A percentile compares a stretch with the other conserved stretches of the same genome.
Evolutionary conservation across 371 early-diverging fungal species (phyloP).

Genomic region (Mucor indicus): DNA sequence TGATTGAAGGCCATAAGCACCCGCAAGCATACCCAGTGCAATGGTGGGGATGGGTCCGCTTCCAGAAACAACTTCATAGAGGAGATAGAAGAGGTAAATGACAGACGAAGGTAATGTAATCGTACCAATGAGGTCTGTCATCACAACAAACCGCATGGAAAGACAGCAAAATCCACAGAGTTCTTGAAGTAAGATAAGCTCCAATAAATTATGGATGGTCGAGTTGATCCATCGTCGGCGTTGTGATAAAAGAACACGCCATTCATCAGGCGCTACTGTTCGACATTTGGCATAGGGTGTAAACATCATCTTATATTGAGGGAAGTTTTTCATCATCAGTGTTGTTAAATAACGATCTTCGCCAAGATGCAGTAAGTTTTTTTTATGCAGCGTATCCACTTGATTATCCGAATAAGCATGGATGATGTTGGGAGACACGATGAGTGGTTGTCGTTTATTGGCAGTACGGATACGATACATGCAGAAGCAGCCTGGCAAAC

Average conservation of each 20-base stretch:
- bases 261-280: conserved; percentile 96
- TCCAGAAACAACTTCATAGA: conserved; percentile 52
- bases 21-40: conserved; percentile 72
- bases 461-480: conserved; percentile 89
- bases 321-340: conserved; percentile 97
- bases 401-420: conserved; percentile 90
- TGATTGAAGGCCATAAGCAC: conserved; percentile 88
- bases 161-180: conserved; percentile 97
- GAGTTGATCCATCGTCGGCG: conserved; percentile 99
- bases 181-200: conserved; percentile 81
- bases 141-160: conserved; percentile 98
- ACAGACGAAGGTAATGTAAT: conserved; percentile 95
- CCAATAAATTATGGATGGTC: conserved; percentile 94
- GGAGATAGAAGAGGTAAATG: conserved; percentile 50
- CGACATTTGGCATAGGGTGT: conserved; percentile 92
- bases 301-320: conserved; percentile 94
- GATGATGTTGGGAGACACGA: conserved; percentile 73
- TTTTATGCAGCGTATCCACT: conserved; percentile 96
- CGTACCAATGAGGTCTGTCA: conserved; percentile 94
- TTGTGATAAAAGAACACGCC: conserved; percentile 93
- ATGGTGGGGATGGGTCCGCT: conserved; percentile 59
- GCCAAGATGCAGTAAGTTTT: conserved; percentile 81
- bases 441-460: conserved; percentile 62
- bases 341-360: conserved; percentile 97
- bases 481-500: conserved; percentile 96